phyloP scores from a whole-genome alignment of 352 stramenopile species.

The Globisporangium viniferum region DNA sequence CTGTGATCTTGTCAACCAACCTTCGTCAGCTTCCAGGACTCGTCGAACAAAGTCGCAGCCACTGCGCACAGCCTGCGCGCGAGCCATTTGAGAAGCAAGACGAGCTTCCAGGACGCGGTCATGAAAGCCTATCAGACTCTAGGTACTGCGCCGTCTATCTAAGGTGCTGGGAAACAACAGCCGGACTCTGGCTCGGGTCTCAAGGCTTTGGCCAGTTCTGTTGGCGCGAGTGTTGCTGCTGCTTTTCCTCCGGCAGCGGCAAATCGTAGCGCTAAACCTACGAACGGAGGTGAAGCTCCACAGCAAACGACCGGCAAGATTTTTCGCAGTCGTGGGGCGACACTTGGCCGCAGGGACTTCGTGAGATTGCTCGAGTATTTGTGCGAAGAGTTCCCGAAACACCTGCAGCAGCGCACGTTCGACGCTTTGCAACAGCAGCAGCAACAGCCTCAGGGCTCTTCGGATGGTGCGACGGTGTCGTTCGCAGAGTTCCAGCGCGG shows the following conservation, averaged over 20 bases:
- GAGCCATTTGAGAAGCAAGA: constrained; percentile 3
- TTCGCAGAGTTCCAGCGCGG: constrained; percentile 14
- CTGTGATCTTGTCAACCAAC: neutral
- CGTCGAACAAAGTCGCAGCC: constrained; percentile 5
- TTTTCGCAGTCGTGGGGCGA: neutral
- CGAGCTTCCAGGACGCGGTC: constrained; percentile 8
- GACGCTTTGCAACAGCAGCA: constrained; percentile 1
- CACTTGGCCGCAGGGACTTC: constrained; percentile 8
- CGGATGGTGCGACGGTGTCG: neutral
- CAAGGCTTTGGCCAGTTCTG: neutral
- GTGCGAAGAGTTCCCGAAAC: constrained; percentile 13
- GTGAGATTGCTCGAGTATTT: constrained; percentile 8
- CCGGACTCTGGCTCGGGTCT: neutral
- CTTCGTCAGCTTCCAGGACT: constrained; percentile 10
- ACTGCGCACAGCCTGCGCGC: constrained; percentile 1
- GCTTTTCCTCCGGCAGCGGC: neutral
- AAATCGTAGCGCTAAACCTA: neutral
- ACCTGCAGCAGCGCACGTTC: constrained; percentile 7
- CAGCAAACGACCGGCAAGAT: neutral
- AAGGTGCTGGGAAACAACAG: neutral
- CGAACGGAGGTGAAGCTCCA: neutral
- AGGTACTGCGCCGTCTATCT: neutral
- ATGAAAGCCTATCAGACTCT: constrained; percentile 8
- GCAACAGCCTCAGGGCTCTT: neutral
- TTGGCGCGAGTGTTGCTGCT: neutral